Conservation (phyloP, 2,329 filamentous ascomycete genomes). For the Sarocladium strictum region DNA sequence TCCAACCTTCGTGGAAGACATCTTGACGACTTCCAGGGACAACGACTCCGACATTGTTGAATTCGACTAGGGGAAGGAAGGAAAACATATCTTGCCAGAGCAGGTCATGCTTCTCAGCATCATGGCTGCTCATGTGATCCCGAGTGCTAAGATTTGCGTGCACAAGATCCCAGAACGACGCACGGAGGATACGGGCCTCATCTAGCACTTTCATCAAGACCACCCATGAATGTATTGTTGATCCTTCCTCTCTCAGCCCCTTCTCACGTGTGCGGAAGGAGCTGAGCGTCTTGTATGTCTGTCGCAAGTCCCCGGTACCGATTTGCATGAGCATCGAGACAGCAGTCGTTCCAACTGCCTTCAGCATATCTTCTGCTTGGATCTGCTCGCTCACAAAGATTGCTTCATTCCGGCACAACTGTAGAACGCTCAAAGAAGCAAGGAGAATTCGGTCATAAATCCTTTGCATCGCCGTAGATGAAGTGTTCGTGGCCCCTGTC, state of each 20-base stretch:
- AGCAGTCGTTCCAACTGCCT: conserved; percentile 30
- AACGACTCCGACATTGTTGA: conserved; percentile 48
- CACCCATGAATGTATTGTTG: conserved; percentile 50
- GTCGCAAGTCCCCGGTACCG: conserved; percentile 26
- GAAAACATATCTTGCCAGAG: conserved; percentile 55
- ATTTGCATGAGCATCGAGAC: conserved; percentile 33
- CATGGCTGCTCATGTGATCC: conserved; percentile 26
- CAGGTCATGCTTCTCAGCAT: conserved; percentile 46
- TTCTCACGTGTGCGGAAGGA: conserved; percentile 38
- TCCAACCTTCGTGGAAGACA: conserved; percentile 49
- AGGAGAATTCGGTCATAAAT: conserved; percentile 26
- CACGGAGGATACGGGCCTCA: conserved; percentile 40
- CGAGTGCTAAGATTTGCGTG: conserved; percentile 36
- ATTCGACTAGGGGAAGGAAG: conserved; percentile 55
- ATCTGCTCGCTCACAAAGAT: conserved; percentile 29
- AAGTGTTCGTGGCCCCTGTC: conserved; percentile 3
- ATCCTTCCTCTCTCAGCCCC: conserved; percentile 44
- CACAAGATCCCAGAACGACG: conserved; percentile 56
- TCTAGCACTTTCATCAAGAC: conserved; percentile 49
- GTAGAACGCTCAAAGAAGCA: conserved; percentile 30
- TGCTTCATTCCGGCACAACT: conserved; percentile 34
- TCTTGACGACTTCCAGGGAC: conserved; percentile 26
- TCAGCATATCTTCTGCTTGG: conserved; percentile 44
- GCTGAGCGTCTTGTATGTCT: conserved; percentile 43
- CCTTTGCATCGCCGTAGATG: conserved; percentile 14